Conservation (phyloP, 805 yeast genomes). For the Candida vaughaniae region DNA sequence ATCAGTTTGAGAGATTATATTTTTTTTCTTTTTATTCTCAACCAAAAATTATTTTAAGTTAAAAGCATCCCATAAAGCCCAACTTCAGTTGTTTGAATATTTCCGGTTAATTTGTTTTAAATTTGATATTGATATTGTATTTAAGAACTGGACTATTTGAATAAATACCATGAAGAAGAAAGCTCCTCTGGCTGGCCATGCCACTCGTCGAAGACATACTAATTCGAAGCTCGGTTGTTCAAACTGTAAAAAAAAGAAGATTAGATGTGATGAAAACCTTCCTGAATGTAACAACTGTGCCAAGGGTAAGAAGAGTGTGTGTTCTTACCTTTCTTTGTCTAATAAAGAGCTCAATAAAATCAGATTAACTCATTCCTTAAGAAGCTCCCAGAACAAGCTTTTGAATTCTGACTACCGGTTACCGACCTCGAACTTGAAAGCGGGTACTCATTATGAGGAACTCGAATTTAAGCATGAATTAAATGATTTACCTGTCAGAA, state of each 20-base stretch:
- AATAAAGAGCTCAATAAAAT: constrained; percentile 21
- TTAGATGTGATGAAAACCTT: constrained; percentile 29
- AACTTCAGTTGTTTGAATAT: neutral
- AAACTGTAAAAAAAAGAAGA: constrained; percentile 31
- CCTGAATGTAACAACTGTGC: constrained; percentile 28
- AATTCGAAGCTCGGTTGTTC: constrained; percentile 30
- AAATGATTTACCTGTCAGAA: constrained; percentile 18
- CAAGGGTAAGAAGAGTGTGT: constrained; percentile 23
- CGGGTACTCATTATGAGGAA: neutral
- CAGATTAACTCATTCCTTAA: constrained; percentile 25
- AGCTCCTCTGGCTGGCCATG: neutral
- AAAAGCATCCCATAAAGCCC: constrained; percentile 2
- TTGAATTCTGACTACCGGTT: constrained; percentile 23
- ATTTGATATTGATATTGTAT: too few relatives aligned
- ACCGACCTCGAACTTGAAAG: constrained; percentile 20
- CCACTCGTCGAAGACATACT: constrained; percentile 25
- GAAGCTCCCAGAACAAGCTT: constrained; percentile 27
- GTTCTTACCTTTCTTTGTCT: constrained; percentile 24
- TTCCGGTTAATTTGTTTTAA: neutral
- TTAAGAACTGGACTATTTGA: too few relatives aligned
- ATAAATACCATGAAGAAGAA: constrained; percentile 1
- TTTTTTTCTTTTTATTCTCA: neutral
- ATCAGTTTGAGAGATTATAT: constrained; percentile 3
- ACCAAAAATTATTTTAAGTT: neutral
- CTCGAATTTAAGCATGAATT: constrained; percentile 26